These are phyloP conservation scores for Cladophialophora exuberans DNA, from an alignment of 2,329 filamentous ascomycete species.

Conservation along the genomic window DNA sequence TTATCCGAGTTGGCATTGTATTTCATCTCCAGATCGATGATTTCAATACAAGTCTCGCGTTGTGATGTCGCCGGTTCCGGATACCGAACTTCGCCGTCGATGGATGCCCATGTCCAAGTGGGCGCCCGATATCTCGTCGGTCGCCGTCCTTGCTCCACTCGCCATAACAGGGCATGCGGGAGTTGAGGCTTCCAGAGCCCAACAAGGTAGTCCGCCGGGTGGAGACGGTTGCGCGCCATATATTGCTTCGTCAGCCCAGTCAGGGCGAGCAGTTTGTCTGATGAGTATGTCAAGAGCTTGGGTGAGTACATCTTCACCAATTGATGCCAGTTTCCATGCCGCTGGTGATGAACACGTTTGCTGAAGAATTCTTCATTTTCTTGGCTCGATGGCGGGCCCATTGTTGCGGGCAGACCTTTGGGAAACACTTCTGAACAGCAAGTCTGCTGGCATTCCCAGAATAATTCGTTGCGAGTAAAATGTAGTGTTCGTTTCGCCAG, in stretches of 20 bases:
- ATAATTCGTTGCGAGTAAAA: constrained; percentile 34
- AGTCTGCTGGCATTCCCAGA: constrained; percentile 38
- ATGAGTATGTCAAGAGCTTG: constrained; percentile 30
- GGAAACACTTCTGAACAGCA: constrained; percentile 35
- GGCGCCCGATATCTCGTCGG: constrained; percentile 32
- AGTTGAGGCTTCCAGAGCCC: constrained; percentile 33
- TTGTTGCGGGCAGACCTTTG: constrained; percentile 33
- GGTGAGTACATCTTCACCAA: constrained; percentile 33
- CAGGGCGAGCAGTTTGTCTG: constrained; percentile 34
- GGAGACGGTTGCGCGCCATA: constrained; percentile 29
- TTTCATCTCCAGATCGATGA: constrained; percentile 29
- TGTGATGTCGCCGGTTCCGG: constrained; percentile 27
- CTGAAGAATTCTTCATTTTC: constrained; percentile 30
- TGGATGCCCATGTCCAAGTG: constrained; percentile 33
- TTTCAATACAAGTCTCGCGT: constrained; percentile 33
- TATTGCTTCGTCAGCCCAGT: constrained; percentile 32
- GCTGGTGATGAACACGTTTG: constrained; percentile 33
- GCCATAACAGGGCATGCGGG: constrained; percentile 33
- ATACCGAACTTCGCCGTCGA: constrained; percentile 33
- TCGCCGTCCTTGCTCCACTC: constrained; percentile 27
- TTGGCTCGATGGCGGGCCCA: constrained; percentile 22
- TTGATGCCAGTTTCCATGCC: constrained; percentile 34
- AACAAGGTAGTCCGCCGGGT: constrained; percentile 30
- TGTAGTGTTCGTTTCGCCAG: constrained; percentile 36
- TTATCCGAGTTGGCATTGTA: constrained; percentile 26